Conservation (phyloP, 352 stramenopile genomes). For the Peronospora farinosa region DNA sequence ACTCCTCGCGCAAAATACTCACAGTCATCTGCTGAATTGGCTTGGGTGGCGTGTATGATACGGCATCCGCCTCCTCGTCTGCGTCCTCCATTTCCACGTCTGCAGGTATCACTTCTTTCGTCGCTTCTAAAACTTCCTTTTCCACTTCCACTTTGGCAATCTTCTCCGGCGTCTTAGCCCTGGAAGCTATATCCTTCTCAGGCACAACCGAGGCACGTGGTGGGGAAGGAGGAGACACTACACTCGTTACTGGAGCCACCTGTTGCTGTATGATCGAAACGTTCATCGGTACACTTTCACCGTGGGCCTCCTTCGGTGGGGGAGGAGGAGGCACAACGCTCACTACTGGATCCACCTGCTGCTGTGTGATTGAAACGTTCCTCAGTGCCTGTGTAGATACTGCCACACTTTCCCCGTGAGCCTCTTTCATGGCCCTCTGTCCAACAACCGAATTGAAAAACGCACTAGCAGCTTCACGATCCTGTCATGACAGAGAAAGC, state of each 20-base stretch:
- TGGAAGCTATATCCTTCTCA: constrained; percentile 13
- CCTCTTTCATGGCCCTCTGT: constrained; percentile 56
- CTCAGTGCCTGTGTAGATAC: constrained; percentile 45
- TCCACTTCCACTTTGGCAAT: constrained; percentile 14
- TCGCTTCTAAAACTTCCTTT: constrained; percentile 16
- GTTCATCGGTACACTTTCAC: constrained; percentile 40
- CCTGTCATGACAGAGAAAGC: constrained; percentile 27
- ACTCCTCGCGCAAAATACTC: constrained; percentile 51
- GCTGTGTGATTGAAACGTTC: constrained; percentile 32
- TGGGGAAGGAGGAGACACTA: constrained; percentile 27
- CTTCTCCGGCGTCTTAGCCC: constrained; percentile 20
- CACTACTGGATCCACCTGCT: constrained; percentile 14
- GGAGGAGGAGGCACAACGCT: constrained; percentile 27
- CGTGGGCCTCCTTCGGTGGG: constrained; percentile 41
- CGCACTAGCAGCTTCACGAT: constrained; percentile 64
- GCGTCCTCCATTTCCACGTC: constrained; percentile 60
- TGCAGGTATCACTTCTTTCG: constrained; percentile 14
- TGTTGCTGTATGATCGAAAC: constrained; percentile 30
- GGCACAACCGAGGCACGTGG: constrained; percentile 13
- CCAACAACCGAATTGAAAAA: constrained; percentile 75
- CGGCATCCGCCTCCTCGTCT: constrained; percentile 21
- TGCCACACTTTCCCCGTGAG: constrained; percentile 30
- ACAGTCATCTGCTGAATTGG: constrained; percentile 78
- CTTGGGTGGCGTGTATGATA: constrained; percentile 59
- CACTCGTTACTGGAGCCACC: constrained; percentile 13